Percentiles rank a stretch among this genome's conserved stretches.
Conservation (phyloP, 2,329 filamentous ascomycete genomes). For the Alternaria brassicae region DNA sequence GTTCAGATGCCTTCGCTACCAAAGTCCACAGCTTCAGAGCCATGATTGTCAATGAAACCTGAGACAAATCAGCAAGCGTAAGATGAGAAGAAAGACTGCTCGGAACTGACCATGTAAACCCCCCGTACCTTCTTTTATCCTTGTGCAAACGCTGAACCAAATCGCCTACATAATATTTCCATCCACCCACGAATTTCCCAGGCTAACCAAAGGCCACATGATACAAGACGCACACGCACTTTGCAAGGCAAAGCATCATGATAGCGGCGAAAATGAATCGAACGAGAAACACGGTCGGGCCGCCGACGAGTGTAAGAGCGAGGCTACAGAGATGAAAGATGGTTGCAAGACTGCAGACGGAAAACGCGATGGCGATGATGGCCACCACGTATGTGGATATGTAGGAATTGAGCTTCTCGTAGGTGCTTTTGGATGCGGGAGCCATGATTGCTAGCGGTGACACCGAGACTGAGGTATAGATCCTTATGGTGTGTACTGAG, state of each 20-base stretch:
- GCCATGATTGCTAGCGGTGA: background rate
- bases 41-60: accelerated
- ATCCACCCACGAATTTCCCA: too few species aligned
- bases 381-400: background rate
- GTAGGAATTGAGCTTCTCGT: background rate
- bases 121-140: too few species aligned
- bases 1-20: background rate
- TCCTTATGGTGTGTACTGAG: background rate
- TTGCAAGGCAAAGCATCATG: too few species aligned
- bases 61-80: accelerated
- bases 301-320: accelerated
- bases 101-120: too few species aligned
- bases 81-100: background rate
- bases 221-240: too few species aligned
- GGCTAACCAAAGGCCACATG: too few species aligned
- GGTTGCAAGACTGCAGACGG: background rate
- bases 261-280: background rate
- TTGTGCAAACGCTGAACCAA: too few species aligned
- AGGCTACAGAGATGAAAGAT: background rate
- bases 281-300: background rate
- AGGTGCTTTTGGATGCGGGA: background rate
- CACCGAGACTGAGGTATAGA: background rate
- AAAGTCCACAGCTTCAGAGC: accelerated
- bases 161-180: too few species aligned
- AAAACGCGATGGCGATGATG: background rate